Conservation (phyloP, 164 flowering plant species). For the Liriodendron chinense region DNA sequence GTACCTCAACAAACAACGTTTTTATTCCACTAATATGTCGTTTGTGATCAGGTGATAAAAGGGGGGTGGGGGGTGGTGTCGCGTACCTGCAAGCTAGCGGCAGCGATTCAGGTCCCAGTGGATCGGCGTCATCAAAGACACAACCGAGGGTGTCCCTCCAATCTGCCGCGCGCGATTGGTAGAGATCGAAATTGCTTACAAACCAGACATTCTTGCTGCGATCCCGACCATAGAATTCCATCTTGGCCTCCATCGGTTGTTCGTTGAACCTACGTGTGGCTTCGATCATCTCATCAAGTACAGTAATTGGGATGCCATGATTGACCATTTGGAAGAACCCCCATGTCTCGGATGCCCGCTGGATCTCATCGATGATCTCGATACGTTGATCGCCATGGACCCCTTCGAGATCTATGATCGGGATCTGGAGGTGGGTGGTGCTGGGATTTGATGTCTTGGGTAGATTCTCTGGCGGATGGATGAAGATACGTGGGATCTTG, state of each 20-base stretch:
- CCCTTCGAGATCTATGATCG: conserved; percentile 23
- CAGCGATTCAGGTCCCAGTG: neutral
- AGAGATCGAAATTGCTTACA: conserved; percentile 22
- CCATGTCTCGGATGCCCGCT: conserved; percentile 14
- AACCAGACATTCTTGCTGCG: conserved; percentile 10
- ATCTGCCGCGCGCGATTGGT: conserved; percentile 21
- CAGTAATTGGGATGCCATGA: conserved; percentile 16
- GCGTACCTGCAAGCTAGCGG: conserved; percentile 16
- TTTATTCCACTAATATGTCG: too few relatives aligned
- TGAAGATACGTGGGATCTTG: conserved; percentile 15
- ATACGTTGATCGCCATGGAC: neutral
- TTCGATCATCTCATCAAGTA: conserved; percentile 15
- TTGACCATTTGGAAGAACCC: conserved; percentile 30
- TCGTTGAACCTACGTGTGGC: conserved; percentile 1
- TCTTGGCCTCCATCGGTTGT: conserved; percentile 6
- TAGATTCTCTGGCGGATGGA: conserved; percentile 6
- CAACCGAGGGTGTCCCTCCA: conserved; percentile 28
- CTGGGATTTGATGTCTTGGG: conserved; percentile 1
- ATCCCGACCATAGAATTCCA: conserved; percentile 7
- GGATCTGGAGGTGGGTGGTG: conserved; percentile 11
- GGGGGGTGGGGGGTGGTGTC: neutral
- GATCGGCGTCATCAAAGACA: conserved; percentile 13
- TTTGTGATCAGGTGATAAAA: too few relatives aligned
- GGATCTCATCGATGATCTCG: conserved; percentile 13
- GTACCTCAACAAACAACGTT: too few relatives aligned